Percentiles rank a stretch among this genome's conserved stretches.
phyloP scores from a whole-genome alignment of 768 basidiomycete species.

The Psilocybe azurescens region DNA sequence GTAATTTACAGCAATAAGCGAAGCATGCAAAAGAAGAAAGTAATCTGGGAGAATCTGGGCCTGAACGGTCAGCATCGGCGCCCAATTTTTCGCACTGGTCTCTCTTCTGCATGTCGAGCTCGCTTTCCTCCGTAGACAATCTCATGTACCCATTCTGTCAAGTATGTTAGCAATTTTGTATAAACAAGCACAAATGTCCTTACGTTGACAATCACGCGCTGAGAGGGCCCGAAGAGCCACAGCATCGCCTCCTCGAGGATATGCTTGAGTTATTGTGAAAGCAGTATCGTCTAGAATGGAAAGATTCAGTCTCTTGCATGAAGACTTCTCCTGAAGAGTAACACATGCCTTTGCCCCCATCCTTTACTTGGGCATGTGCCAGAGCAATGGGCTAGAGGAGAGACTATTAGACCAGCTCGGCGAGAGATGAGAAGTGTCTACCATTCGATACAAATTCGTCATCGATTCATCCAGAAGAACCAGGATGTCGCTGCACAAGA shows the following conservation, averaged over 20 bases:
- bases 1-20: neutral
- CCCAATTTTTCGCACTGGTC: slow-evolving; percentile 33
- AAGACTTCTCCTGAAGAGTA: neutral
- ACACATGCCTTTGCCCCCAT: slow-evolving; percentile 53
- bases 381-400: slow-evolving; percentile 69
- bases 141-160: slow-evolving; percentile 41
- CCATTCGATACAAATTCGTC: slow-evolving; percentile 83
- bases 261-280: slow-evolving; percentile 70
- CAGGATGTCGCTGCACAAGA: slow-evolving; percentile 90
- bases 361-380: slow-evolving; percentile 65
- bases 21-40: neutral
- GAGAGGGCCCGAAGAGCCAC: slow-evolving; percentile 64
- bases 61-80: slow-evolving; percentile 12
- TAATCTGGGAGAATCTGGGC: neutral
- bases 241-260: slow-evolving; percentile 76
- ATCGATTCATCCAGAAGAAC: slow-evolving; percentile 79
- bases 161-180: neutral
- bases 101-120: slow-evolving; percentile 52
- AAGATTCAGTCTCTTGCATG: neutral
- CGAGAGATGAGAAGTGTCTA: slow-evolving; percentile 38
- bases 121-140: slow-evolving; percentile 44
- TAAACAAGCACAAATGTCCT: slow-evolving; percentile 10
- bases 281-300: slow-evolving; percentile 49
- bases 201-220: slow-evolving; percentile 60
- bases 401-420: slow-evolving; percentile 1